Evolutionary conservation across 2,329 filamentous ascomycete species (phyloP).

Genomic region (Davidsoniella virescens): DNA sequence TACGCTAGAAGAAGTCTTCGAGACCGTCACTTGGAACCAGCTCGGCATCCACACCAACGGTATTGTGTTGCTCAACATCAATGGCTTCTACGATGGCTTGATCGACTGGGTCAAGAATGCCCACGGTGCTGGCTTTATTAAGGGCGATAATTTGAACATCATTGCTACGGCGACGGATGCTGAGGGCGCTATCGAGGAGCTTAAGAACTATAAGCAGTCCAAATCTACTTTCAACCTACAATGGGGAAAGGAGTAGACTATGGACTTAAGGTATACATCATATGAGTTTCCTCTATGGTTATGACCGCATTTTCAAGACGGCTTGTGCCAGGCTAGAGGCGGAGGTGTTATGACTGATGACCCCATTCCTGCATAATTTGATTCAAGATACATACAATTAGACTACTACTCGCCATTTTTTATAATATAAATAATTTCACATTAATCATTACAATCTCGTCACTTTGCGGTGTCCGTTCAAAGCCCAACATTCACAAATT

Average conservation of each 20-base stretch:
- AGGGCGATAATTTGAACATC: constrained; percentile 53
- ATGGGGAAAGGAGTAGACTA: constrained; percentile 51
- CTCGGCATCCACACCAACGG: constrained; percentile 74
- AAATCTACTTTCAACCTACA: constrained; percentile 62
- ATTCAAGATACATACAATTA: too few species aligned
- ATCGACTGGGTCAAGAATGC: constrained; percentile 65
- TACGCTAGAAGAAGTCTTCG: constrained; percentile 89
- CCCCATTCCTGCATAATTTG: too few species aligned
- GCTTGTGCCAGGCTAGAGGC: too few species aligned
- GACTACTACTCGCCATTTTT: neutral
- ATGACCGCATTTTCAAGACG: too few species aligned
- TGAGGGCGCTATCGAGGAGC: constrained; percentile 52
- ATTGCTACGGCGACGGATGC: constrained; percentile 59
- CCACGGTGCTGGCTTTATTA: constrained; percentile 63
- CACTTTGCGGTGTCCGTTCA: too few species aligned
- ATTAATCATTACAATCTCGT: too few species aligned
- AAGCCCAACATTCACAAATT: too few species aligned
- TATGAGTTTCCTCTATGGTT: neutral
- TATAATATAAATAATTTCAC: neutral
- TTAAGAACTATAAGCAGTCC: constrained; percentile 61
- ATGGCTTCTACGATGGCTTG: constrained; percentile 84
- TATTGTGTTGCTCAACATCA: constrained; percentile 70
- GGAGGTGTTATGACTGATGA: too few species aligned
- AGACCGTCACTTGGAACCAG: constrained; percentile 89
- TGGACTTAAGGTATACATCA: neutral